Evolutionary conservation across 1,139 yeast species (phyloP).

Genomic region (Kodamaea suecica): DNA sequence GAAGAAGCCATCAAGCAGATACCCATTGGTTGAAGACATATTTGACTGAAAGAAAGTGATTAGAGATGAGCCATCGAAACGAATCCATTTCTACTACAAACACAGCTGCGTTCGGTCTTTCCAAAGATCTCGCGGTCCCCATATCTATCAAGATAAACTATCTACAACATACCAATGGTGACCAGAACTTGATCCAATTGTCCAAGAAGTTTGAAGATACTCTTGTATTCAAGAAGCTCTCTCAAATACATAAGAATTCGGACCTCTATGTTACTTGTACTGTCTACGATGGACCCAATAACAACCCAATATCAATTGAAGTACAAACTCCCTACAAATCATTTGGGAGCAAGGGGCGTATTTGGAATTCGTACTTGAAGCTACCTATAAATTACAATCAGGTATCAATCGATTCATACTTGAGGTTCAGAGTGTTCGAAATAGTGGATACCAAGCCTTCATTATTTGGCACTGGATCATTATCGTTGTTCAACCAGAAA

Average conservation of each 20-base stretch:
- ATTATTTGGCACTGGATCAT: slow-evolving; percentile 57
- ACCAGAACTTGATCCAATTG: slow-evolving; percentile 14
- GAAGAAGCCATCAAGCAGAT: no score
- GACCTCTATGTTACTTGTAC: slow-evolving; percentile 64
- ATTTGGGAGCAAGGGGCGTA: slow-evolving; percentile 45
- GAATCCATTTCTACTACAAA: slow-evolving; percentile 10
- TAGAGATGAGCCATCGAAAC: neutral
- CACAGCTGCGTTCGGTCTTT: slow-evolving; percentile 63
- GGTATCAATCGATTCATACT: slow-evolving; percentile 56
- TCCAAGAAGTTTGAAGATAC: slow-evolving; percentile 61
- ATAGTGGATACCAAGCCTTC: slow-evolving; percentile 49
- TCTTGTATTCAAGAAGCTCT: slow-evolving; percentile 42
- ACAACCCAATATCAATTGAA: slow-evolving; percentile 64
- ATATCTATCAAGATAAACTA: slow-evolving; percentile 29
- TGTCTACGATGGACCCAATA: slow-evolving; percentile 52
- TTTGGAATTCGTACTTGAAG: slow-evolving; percentile 58
- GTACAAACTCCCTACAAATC: slow-evolving; percentile 63
- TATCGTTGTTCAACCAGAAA: slow-evolving; percentile 53
- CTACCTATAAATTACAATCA: slow-evolving; percentile 72
- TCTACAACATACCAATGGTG: slow-evolving; percentile 13
- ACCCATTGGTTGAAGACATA: no score
- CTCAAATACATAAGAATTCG: slow-evolving; percentile 50
- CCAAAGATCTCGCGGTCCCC: slow-evolving; percentile 67
- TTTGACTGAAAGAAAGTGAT: neutral
- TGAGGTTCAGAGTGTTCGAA: slow-evolving; percentile 67